A percentile compares a stretch with the other conserved stretches of the same genome.
Conservation (phyloP, 495 filamentous ascomycete species). For the Neurospora sp. region DNA sequence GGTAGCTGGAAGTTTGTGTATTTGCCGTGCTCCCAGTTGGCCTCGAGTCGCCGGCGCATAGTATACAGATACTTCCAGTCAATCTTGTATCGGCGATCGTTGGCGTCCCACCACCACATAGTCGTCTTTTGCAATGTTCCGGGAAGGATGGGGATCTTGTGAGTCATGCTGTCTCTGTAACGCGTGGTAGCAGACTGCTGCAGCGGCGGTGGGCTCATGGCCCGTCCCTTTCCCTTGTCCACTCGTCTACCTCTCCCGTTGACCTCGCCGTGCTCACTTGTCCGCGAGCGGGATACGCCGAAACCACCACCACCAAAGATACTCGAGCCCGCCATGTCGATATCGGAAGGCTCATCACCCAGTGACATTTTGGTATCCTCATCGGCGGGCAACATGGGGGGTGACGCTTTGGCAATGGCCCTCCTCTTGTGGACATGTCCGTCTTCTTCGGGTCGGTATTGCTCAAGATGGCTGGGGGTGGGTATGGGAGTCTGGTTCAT, state of each 20-base stretch:
- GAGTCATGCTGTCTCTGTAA: neutral
- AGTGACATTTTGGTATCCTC: slow-evolving; percentile 40
- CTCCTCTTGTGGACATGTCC: slow-evolving; percentile 36
- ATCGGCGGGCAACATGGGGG: slow-evolving; percentile 14
- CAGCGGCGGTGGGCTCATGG: neutral
- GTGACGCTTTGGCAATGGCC: slow-evolving; percentile 25
- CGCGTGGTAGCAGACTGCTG: neutral
- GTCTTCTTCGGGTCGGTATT: slow-evolving; percentile 23
- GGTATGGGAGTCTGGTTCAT: slow-evolving; percentile 23
- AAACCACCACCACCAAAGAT: slow-evolving; percentile 22
- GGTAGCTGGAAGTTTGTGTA: slow-evolving; percentile 85
- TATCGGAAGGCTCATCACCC: slow-evolving; percentile 23
- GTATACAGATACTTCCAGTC: slow-evolving; percentile 87
- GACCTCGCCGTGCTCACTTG: neutral
- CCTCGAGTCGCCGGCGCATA: slow-evolving; percentile 72
- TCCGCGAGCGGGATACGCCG: neutral
- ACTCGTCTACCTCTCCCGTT: slow-evolving; percentile 2
- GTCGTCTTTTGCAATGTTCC: slow-evolving; percentile 23
- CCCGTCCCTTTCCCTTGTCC: slow-evolving; percentile 28
- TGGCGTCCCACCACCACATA: slow-evolving; percentile 33
- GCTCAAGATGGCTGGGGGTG: slow-evolving; percentile 19
- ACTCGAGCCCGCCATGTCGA: slow-evolving; percentile 20
- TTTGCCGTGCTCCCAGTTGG: slow-evolving; percentile 79
- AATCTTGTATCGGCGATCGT: slow-evolving; percentile 41
- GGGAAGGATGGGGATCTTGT: neutral